Evolutionary conservation across 2,329 filamentous ascomycete species (phyloP).

Genomic region (Microdochium trichocladiopsis): DNA sequence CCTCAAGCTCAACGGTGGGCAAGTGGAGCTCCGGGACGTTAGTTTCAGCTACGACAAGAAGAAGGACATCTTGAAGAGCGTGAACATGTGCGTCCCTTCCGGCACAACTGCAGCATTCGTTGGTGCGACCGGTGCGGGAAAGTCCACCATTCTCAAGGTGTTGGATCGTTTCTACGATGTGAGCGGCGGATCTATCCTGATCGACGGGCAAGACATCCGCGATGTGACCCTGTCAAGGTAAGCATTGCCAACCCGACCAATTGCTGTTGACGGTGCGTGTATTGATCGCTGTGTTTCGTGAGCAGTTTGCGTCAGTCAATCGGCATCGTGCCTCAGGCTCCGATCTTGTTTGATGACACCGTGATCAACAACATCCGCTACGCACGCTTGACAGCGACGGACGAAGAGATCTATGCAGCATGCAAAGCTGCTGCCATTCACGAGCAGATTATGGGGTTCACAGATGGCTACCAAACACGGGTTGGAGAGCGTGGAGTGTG

Average conservation of each 20-base stretch:
- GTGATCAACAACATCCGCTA: constrained; percentile 50
- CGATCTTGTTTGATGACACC: constrained; percentile 43
- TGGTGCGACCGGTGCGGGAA: constrained; percentile 49
- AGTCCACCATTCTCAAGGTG: constrained; percentile 40
- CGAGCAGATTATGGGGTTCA: constrained; percentile 44
- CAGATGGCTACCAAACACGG: constrained; percentile 44
- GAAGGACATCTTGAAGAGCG: constrained; percentile 47
- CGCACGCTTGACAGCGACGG: constrained; percentile 37
- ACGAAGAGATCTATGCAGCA: constrained; percentile 42
- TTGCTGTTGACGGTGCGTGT: neutral
- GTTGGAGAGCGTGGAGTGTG: constrained; percentile 46
- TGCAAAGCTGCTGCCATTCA: constrained; percentile 48
- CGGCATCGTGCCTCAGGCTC: constrained; percentile 37
- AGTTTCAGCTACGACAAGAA: constrained; percentile 53
- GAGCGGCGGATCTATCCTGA: constrained; percentile 33
- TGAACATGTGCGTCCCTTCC: constrained; percentile 41
- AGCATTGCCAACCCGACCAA: constrained; percentile 2
- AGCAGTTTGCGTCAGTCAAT: constrained; percentile 31
- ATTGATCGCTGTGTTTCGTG: neutral
- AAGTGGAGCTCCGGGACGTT: constrained; percentile 47
- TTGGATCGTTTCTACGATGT: constrained; percentile 46
- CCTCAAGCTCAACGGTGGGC: constrained; percentile 42
- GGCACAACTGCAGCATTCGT: constrained; percentile 54
- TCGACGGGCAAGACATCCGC: constrained; percentile 37
- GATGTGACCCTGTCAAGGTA: constrained; percentile 30